These are phyloP conservation scores for Phytophthora megakarya DNA, from an alignment of 352 stramenopile genomes.

Conservation along the genomic window DNA sequence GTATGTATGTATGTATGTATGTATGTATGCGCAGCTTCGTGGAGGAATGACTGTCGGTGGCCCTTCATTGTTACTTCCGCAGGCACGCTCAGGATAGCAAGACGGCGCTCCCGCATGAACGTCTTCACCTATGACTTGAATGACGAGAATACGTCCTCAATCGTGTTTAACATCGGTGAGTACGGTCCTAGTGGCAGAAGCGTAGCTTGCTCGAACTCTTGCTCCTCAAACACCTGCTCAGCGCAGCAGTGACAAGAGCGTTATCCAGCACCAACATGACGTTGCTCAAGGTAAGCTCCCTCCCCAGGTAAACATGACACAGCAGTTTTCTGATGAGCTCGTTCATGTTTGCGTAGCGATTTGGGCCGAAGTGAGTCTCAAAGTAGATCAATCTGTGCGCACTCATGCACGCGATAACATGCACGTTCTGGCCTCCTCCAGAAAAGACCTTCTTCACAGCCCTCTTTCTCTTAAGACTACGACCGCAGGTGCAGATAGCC, in stretches of 20 bases:
- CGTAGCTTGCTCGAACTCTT: background rate
- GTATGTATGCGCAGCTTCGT: no score
- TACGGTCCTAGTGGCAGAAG: slow-evolving; percentile 12
- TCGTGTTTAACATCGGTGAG: slow-evolving; percentile 22
- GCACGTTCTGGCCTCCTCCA: slow-evolving; percentile 21
- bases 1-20: no score
- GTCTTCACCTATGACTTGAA: slow-evolving; percentile 14
- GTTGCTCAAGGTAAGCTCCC: background rate
- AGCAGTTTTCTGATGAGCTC: slow-evolving; percentile 5
- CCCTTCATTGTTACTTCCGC: slow-evolving; percentile 4
- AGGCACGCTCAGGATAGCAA: background rate
- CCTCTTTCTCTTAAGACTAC: background rate
- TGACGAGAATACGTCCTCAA: slow-evolving; percentile 18
- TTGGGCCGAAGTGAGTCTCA: slow-evolving; percentile 8
- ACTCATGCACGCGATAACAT: slow-evolving; percentile 20
- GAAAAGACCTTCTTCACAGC: slow-evolving; percentile 7
- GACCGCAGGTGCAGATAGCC: background rate
- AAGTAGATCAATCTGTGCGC: slow-evolving; percentile 12
- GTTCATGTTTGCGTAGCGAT: no score
- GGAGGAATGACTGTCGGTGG: slow-evolving; percentile 1
- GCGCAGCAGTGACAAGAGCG: slow-evolving; percentile 2
- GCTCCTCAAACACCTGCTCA: slow-evolving; percentile 14
- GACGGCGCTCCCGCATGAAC: background rate
- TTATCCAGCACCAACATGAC: slow-evolving; percentile 21
- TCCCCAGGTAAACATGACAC: background rate